Evolutionary conservation across 2,329 filamentous ascomycete genomes (phyloP), one percentile per base, ranked within the genome.

Genomic region (Ophiostoma fasciatum): DNA sequence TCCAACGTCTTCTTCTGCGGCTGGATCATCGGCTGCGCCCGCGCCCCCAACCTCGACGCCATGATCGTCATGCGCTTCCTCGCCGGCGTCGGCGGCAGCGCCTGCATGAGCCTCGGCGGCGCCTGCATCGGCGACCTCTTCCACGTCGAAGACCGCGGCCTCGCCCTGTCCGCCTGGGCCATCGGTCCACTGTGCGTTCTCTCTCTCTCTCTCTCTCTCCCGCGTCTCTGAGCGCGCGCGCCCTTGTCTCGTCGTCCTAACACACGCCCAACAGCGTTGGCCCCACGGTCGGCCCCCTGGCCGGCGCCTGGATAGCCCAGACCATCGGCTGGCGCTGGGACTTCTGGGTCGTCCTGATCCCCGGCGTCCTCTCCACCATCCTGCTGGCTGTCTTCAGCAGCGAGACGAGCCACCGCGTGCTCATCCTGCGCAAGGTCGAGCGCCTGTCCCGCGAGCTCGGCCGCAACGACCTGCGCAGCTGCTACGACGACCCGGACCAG

Each of bases 21-120:
- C 1, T 81, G 78, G 49, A 75, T 43, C 76, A 71, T 77, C 19
- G 78, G 73, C 0, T 78, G 74, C 39, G 78, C 73, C 2, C 57
- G 80, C 4, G 62, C 73, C 0, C 67, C 68, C 1, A 54, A 51
- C 6, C 57, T 80, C 33, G 51, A 51, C 14, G 54, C 65, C 27
- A 61, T 48, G 20, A 43, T 44, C 21, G 44, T 33, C 11, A 46
- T 48, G 27, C 46, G 46, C 7, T 29, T 48, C 7, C 21, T 48
- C n/a, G 32, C 41, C 5, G 46, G 45, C 22, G 31, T 45, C 4
- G 43, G 41, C 21, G 46, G 43, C 20, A 37, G 38, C 19, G 43
- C 35, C n/a, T 38, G 38, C 27, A 33, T 48, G 32, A 40, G 36
- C 7, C 25, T 48, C 2, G 45, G 45, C n/a, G 45, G 43, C 4